Percentiles rank a stretch among this genome's conserved stretches.
Evolutionary conservation across 1,284 basidiomycete genomes (phyloP).

Genomic region (Pseudozyma hubeiensis): DNA sequence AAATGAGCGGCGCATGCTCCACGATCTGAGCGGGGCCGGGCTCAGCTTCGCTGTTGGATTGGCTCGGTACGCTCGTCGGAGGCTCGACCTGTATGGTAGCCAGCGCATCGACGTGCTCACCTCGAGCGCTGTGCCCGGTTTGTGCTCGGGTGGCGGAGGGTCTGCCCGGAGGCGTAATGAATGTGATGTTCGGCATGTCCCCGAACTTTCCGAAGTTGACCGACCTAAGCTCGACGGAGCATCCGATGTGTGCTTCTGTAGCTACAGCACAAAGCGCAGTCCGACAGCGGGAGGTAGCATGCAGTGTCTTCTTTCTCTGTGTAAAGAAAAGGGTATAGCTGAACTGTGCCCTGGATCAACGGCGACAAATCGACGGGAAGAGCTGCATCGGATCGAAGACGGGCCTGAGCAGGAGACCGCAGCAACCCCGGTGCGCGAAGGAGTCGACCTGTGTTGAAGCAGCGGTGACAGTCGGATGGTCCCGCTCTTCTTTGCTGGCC

Average conservation of each 20-base stretch:
- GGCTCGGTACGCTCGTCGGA: background rate
- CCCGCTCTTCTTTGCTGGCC: too few species aligned
- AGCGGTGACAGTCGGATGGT: too few species aligned
- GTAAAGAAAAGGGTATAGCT: too few species aligned
- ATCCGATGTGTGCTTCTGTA: background rate
- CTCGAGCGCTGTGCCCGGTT: background rate
- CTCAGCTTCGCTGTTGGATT: conserved; percentile 1
- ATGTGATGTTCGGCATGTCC: conserved; percentile 39
- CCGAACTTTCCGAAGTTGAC: conserved; percentile 1
- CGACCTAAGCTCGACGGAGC: background rate
- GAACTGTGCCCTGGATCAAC: too few species aligned
- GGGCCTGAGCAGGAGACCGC: too few species aligned
- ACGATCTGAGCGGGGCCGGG: background rate
- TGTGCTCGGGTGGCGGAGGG: conserved; percentile 22
- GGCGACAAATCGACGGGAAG: too few species aligned
- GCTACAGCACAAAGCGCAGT: background rate
- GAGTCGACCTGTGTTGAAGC: too few species aligned
- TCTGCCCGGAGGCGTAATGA: conserved; percentile 36
- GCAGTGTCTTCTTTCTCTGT: background rate
- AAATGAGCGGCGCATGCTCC: conserved; percentile 24
- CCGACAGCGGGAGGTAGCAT: background rate
- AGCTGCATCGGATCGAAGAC: too few species aligned
- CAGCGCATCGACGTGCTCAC: conserved; percentile 4
- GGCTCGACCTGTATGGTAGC: background rate
- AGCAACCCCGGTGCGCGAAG: too few species aligned